Base-by-base conservation (phyloP, 2,329 filamentous ascomycete genomes). In the Neobulgaria alba region DNA sequence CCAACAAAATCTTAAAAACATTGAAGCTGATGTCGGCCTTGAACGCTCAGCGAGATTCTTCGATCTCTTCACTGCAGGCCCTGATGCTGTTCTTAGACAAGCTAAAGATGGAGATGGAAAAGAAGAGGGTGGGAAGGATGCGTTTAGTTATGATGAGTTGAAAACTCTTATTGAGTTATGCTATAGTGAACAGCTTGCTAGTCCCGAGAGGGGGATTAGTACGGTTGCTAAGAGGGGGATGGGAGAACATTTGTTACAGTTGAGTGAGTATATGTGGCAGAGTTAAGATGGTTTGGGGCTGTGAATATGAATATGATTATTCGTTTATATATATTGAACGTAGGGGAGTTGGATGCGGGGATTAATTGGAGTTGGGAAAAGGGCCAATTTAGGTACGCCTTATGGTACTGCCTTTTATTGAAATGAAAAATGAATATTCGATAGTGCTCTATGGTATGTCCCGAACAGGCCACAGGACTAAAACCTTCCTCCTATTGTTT, bases 1-100 rank as follows among this genome's bases (percentile, higher is more conserved):
- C 38, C 90, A 96, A 64, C 92, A 98, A 60, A 95, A 95, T 56
- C 76, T 98, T 41, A 95, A 95, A 67, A 94, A 94, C 51, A 81
- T 98, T 39, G 87, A 92, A 61, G 70, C 75, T 2, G 74, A 73
- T 7, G 80, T 85, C 3, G 71, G 75, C 42, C 67, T 90, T 19
- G 68, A 70, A 3, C 67, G 75, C 26, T 75, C 81, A 1, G 72
- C 76, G 15, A 71, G 75, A 43, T 90, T 83, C 64, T 89, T 79
- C 56, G 71, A 73, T 15, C 61, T 90, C 29, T 87, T 85, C 54
- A 72, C 73, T 32, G 64, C 67, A 33, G 83, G 83, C 0, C 67
- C 79, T 0, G 80, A 85, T 35, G 73, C 68, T 8, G 76, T 87
- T 41, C 67, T 87, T 2, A 66, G 67, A 31, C 71, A 75, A 57